Percentiles rank a stretch among this genome's conserved stretches.
These are phyloP conservation scores for Calonectria ilicicola DNA, from an alignment of 2,329 filamentous ascomycete species.

Conservation along the genomic window DNA sequence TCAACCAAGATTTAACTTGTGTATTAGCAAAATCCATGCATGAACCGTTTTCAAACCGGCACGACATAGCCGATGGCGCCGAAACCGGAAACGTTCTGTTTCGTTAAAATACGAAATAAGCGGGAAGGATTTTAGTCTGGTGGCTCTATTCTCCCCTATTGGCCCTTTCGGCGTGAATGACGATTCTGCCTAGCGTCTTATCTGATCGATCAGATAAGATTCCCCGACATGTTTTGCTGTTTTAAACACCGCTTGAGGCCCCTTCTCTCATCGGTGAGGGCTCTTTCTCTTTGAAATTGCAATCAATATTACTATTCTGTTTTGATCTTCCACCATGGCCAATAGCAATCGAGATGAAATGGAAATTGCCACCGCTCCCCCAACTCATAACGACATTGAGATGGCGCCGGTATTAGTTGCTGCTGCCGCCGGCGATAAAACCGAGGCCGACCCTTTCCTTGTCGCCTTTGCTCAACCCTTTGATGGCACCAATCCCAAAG, in stretches of 20 bases:
- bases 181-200: not conserved
- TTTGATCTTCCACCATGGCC: not conserved
- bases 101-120: no score
- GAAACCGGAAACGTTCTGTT: no score
- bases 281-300: not conserved
- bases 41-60: no score
- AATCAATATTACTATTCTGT: not conserved
- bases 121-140: no score
- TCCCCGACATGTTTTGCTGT: not conserved
- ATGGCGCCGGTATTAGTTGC: not conserved
- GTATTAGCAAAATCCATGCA: no score
- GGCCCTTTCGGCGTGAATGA: no score
- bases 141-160: no score
- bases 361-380: not conserved
- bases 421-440: not conserved
- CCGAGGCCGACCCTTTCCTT: slow-evolving; percentile 36
- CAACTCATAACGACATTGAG: not conserved
- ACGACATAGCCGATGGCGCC: no score
- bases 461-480: slow-evolving; percentile 41
- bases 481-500: slow-evolving; percentile 52
- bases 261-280: not conserved
- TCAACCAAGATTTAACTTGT: no score
- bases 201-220: slow-evolving; percentile 6
- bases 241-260: not conserved
- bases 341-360: not conserved